Conservation (phyloP, 306 rosid species). For the Acacia crassicarpa region DNA sequence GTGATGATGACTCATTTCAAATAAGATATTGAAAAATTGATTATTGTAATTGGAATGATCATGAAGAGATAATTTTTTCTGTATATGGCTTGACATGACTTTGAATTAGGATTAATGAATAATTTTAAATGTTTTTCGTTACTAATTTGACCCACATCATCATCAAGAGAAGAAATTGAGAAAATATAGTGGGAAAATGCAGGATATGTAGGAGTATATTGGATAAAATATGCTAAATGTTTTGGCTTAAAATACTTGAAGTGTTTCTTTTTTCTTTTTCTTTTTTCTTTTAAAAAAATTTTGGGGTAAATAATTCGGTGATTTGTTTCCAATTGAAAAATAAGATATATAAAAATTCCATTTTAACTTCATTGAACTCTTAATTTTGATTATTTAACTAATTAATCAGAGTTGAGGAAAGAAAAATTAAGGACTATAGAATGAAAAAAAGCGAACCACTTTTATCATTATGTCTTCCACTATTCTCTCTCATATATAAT, state of each 20-base stretch:
- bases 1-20: not conserved
- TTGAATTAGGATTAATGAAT: not conserved
- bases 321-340: not conserved
- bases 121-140: not conserved
- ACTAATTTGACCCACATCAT: not conserved
- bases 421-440: not conserved
- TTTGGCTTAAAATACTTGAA: not conserved
- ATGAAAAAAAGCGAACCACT: not conserved
- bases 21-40: not conserved
- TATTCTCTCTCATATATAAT: not conserved
- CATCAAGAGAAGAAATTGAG: not conserved
- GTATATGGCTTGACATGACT: not conserved
- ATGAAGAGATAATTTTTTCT: not conserved
- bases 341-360: not conserved
- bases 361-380: not conserved
- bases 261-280: too few species aligned
- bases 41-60: not conserved
- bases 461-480: constrained; percentile 8
- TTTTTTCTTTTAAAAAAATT: too few species aligned
- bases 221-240: not conserved
- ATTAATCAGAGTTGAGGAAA: not conserved
- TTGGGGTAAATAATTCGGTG: not conserved
- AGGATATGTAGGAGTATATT: not conserved
- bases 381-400: not conserved
- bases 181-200: not conserved